Evolutionary conservation across 2,329 filamentous ascomycete species (phyloP).

Genomic region (Arthrinium phaeospermum): DNA sequence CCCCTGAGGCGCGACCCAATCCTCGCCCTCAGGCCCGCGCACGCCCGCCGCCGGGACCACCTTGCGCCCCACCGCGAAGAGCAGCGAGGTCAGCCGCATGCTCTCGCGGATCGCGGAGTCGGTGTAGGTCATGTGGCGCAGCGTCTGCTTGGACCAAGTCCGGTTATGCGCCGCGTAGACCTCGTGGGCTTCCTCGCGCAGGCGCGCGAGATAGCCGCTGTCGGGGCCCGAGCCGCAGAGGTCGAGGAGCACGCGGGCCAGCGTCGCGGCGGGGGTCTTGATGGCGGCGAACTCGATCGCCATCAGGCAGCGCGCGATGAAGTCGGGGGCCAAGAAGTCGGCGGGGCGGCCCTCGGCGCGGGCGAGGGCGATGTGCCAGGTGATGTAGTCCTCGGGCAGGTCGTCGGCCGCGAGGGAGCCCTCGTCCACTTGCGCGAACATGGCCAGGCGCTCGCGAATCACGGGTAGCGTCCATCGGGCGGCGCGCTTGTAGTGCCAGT

Average conservation of each 20-base stretch:
- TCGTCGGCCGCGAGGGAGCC: background rate
- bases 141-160: slow-evolving; percentile 16
- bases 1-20: slow-evolving; percentile 5
- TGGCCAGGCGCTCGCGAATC: slow-evolving; percentile 14
- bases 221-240: slow-evolving; percentile 1
- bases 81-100: slow-evolving; percentile 5
- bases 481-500: slow-evolving; percentile 1
- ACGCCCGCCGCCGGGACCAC: slow-evolving; percentile 11
- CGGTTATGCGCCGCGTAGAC: background rate
- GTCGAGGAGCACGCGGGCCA: slow-evolving; percentile 9
- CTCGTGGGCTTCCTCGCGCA: background rate
- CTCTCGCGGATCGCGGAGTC: slow-evolving; percentile 17
- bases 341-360: background rate
- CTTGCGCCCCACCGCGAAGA: slow-evolving; percentile 9
- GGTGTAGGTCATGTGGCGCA: background rate
- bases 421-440: slow-evolving; percentile 1
- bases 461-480: slow-evolving; percentile 11
- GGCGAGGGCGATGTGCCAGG: slow-evolving; percentile 15
- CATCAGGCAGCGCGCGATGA: slow-evolving; percentile 14
- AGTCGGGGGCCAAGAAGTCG: background rate
- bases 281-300: slow-evolving; percentile 15
- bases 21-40: background rate
- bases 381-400: slow-evolving; percentile 15
- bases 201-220: slow-evolving; percentile 3
- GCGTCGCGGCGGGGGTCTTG: slow-evolving; percentile 16